phyloP scores from a whole-genome alignment of 1,139 yeast genomes.

The Casaregolazyma lundiana region DNA sequence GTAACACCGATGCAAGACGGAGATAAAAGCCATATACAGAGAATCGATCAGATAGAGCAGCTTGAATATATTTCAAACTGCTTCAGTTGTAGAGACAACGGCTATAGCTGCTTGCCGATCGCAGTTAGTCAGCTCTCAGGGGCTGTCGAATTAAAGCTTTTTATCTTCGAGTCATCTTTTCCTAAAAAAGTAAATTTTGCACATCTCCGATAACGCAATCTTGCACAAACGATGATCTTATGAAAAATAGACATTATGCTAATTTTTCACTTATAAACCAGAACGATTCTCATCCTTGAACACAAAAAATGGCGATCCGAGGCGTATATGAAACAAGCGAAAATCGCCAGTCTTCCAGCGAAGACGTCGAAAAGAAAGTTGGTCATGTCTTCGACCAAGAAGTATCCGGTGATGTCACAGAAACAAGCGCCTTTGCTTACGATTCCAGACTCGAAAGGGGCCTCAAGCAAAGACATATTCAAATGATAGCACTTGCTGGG shows the following conservation, averaged over 20 bases:
- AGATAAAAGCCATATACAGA: too few species aligned
- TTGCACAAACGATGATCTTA: background rate
- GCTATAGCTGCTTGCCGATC: too few species aligned
- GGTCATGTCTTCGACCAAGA: background rate
- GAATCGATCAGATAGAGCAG: too few species aligned
- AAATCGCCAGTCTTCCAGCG: slow-evolving; percentile 11
- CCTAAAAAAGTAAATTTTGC: too few species aligned
- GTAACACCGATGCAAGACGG: too few species aligned
- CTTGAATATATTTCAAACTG: too few species aligned
- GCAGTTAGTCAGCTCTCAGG: too few species aligned
- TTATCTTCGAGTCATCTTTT: too few species aligned
- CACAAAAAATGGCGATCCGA: background rate
- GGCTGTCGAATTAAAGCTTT: too few species aligned
- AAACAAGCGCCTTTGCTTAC: slow-evolving; percentile 4
- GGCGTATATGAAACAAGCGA: slow-evolving; percentile 3
- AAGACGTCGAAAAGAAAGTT: background rate
- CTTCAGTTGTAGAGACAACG: too few species aligned
- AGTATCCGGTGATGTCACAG: background rate
- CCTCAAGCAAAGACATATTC: slow-evolving; percentile 42
- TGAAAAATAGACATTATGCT: background rate
- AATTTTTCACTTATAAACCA: background rate
- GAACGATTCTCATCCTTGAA: background rate
- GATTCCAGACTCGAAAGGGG: slow-evolving; percentile 31
- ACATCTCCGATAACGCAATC: background rate
- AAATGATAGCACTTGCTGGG: slow-evolving; percentile 48